These are phyloP conservation scores for Vanilla planifolia DNA, from an alignment of 106 monocot genomes.

Conservation along the genomic window DNA sequence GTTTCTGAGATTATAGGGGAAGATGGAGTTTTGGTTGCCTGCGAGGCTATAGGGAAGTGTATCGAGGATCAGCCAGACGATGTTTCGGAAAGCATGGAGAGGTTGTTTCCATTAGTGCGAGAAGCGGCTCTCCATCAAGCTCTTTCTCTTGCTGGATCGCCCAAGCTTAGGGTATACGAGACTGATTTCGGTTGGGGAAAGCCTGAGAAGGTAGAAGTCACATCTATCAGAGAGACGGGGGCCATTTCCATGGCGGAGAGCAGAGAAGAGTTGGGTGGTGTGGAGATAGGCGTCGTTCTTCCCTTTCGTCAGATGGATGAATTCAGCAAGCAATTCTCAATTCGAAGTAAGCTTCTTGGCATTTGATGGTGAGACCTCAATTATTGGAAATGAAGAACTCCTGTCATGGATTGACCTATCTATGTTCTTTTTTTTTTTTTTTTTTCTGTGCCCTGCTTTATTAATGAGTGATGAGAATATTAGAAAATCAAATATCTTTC, in stretches of 20 bases:
- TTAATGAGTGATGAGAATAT: no score
- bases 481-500: no score
- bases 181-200: constrained; percentile 18
- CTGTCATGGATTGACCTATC: no score
- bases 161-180: constrained; percentile 11
- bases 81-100: not conserved
- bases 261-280: constrained; percentile 4
- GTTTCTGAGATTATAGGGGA: constrained; percentile 5
- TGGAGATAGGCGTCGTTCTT: constrained; percentile 14
- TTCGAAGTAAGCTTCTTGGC: no score
- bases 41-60: constrained; percentile 6
- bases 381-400: no score
- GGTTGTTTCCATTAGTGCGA: not conserved
- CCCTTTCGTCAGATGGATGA: constrained; percentile 1
- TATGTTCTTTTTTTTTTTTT: no score
- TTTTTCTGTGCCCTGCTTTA: no score
- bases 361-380: no score
- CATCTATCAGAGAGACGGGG: not conserved
- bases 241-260: constrained; percentile 17
- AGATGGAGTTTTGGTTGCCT: constrained; percentile 7
- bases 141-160: constrained; percentile 15
- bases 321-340: not conserved
- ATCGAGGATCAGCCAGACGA: constrained; percentile 1
- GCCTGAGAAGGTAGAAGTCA: constrained; percentile 13
- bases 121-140: no score